A percentile compares a stretch with the other conserved stretches of the same genome.
Conservation (phyloP, 2,329 filamentous ascomycete genomes). For the Ilyonectria sp. region DNA sequence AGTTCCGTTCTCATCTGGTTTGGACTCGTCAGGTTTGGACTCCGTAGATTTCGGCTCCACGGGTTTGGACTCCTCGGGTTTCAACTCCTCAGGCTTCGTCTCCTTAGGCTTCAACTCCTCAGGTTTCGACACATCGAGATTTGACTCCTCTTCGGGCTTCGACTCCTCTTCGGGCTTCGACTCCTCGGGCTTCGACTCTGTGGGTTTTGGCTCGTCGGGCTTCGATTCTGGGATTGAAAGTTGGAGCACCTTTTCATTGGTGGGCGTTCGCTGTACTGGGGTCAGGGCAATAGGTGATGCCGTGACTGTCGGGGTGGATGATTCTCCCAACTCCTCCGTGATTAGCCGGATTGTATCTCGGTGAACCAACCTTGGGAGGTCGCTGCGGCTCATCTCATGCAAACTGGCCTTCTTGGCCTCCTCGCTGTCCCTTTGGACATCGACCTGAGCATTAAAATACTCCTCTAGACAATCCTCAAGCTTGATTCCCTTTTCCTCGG, state of each 20-base stretch:
- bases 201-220: neutral
- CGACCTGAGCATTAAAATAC: slow-evolving; percentile 95
- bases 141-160: neutral
- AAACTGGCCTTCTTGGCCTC: slow-evolving; percentile 64
- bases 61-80: neutral
- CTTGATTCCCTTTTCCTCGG: slow-evolving; percentile 79
- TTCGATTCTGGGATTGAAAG: slow-evolving; percentile 17
- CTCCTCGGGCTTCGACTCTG: neutral
- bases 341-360: slow-evolving; percentile 54
- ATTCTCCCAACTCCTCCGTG: slow-evolving; percentile 51
- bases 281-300: slow-evolving; percentile 51
- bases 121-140: neutral
- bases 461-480: slow-evolving; percentile 93
- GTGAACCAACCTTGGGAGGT: slow-evolving; percentile 46
- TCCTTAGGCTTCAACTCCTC: neutral
- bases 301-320: slow-evolving; percentile 51
- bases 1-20: slow-evolving; percentile 23
- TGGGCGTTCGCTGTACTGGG: slow-evolving; percentile 41
- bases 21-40: slow-evolving; percentile 1
- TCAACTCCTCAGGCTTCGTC: slow-evolving; percentile 15
- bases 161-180: slow-evolving; percentile 6
- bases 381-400: slow-evolving; percentile 47
- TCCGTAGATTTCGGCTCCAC: neutral
- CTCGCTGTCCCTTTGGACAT: slow-evolving; percentile 82
- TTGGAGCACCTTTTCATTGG: slow-evolving; percentile 32